phyloP scores from a whole-genome alignment of 2,329 filamentous ascomycete species.

The Trichophyton mentagrophytes region DNA sequence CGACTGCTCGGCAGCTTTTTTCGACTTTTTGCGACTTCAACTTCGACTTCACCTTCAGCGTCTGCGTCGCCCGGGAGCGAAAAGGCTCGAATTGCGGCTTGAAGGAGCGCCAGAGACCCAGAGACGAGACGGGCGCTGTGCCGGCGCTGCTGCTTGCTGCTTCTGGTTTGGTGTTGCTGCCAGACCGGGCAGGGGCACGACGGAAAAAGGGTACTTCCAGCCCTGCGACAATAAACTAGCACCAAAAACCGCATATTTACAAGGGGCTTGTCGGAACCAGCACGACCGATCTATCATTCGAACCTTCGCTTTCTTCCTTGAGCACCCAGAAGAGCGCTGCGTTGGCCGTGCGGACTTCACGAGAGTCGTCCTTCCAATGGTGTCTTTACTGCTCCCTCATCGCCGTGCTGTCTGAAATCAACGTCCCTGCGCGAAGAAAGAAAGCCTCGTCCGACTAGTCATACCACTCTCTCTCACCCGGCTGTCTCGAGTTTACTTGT shows the following conservation, averaged over 20 bases:
- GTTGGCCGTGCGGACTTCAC: not conserved
- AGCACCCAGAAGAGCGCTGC: not conserved
- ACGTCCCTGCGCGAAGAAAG: not conserved
- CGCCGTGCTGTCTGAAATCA: not conserved
- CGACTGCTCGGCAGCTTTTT: not conserved
- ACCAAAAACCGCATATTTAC: slow-evolving; percentile 3
- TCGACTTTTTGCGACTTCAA: not conserved
- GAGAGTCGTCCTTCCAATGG: not conserved
- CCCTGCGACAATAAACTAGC: not conserved
- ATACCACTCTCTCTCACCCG: not conserved
- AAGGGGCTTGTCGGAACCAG: not conserved
- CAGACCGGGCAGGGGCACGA: not conserved
- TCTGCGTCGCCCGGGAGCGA: not conserved
- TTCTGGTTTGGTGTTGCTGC: not conserved
- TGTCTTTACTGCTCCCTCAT: not conserved
- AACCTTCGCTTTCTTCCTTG: not conserved
- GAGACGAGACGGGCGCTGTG: not conserved
- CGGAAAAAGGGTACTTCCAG: slow-evolving; percentile 3
- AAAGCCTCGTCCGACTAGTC: not conserved
- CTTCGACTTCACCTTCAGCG: not conserved
- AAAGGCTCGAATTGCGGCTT: not conserved
- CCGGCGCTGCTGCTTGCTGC: not conserved
- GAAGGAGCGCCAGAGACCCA: not conserved
- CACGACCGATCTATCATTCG: not conserved
- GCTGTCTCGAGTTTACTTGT: not conserved